Base-by-base conservation (phyloP, 2,329 filamentous ascomycete species). In the Aspergillus ruber region DNA sequence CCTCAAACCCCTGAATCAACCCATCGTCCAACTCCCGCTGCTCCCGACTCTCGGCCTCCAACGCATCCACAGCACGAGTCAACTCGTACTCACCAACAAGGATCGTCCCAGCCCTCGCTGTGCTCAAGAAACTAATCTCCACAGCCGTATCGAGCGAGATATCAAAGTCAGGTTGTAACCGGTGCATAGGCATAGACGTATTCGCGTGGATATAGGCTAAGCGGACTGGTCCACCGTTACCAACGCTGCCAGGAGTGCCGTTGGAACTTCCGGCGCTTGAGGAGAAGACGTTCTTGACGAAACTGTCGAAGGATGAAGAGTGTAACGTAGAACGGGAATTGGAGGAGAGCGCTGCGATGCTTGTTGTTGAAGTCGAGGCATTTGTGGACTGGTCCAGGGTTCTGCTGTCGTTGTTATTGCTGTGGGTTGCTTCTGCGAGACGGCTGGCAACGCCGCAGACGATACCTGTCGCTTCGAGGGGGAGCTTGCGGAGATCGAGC, bases 361-460 rank as follows among this genome's bases (percentile, higher is more conserved):
- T 49, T 57, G 60, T 39, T 39, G 36, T 9, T 18, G 36, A 39
- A 10, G 36, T 18, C 2, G 36, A 39, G 33, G 33, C 15, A n/a
- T n/a, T 35, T 35, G 25, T 29, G 4, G 25, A 29, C 6, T 17
- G 33, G 13, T 35, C 7, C n/a, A n/a, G 4, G 33, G 33, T 21
- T 15, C 36, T 20, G 25, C 43, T 45, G 42, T 59, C 60, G 15
- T 54, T 64, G 50, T 73, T 71, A 29, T 66, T 64, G 56, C 72
- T 72, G 46, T 75, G 69, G 66, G 88, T 84, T 41, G 87, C 86
- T 43, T 86, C 82, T 1, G 90, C 86, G 23, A 97, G 75, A 46
- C 83, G 80, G 21, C 90, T 88, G 0, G 91, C 90, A 2, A 98
- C 88, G 23, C 93, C 91, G 57, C 90, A 96, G 3, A 98, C 89